Base-by-base conservation (phyloP, 192 early-diverging fungal species). In the Oehlia diaphana region DNA sequence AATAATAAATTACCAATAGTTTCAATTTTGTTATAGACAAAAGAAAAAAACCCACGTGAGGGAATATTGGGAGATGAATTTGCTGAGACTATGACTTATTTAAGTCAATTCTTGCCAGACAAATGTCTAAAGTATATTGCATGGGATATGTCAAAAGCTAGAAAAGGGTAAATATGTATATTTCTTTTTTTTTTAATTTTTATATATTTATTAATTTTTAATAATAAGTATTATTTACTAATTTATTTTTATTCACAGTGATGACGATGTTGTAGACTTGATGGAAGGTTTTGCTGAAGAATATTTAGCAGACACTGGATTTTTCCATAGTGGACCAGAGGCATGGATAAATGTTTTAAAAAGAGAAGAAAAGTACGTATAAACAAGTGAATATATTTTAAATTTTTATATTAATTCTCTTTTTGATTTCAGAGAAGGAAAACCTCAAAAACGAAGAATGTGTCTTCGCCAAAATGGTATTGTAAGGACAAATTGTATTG, bases 141-240 rank as follows among this genome's bases (percentile, higher is more conserved):
- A 4, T 98, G 96, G 96, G 98, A 99, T 84, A 99, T 99, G 98
- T 96, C 98, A 28, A 84, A 96, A 35, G 97, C 97, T 13, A 95
- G 95, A 10, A 98, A 98, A 84, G 96, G 90, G 86, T 89, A 81
- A 39, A 47, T 63, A 39, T 31, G 31, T 69, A 21, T 0, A 37
- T 39, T 14, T 19, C 42, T 19, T 12, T 68, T 31, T 31, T 31
- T 31, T 31, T 31, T 2, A 26, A 26, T 26, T 26, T n/a, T 26
- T 26, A 26, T 26, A 26, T 16, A 33, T 35, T 68, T 16, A 31
- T 68, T 68, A 7, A 19, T 35, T 39, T 31, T 35, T 35, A 68
- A 70, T n/a, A 21, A 9, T 9, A 9, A 16, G 4, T 16, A 44
- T 35, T 35, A 33, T 37, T 33, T 19, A 58, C 8, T 33, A 1